These are phyloP conservation scores for Penicillium sp. DNA, from an alignment of 2,329 filamentous ascomycete species.

Conservation along the genomic window DNA sequence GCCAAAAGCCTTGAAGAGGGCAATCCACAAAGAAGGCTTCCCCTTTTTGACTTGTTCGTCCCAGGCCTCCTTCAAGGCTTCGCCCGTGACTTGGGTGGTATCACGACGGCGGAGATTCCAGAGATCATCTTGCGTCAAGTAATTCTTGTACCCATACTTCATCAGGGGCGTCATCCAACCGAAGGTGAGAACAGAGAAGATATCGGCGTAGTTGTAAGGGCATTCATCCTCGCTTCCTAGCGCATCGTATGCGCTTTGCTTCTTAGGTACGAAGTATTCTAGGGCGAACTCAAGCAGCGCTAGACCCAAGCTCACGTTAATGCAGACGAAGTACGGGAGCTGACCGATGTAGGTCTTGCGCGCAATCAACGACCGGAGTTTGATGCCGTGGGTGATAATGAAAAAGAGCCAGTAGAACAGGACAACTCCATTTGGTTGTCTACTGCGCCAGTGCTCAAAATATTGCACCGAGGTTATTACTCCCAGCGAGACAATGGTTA, in stretches of 20 bases:
- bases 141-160: conserved; percentile 88
- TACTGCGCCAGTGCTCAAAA: conserved; percentile 75
- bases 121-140: conserved; percentile 87
- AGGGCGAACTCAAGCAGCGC: conserved; percentile 67
- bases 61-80: conserved; percentile 72
- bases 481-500: conserved; percentile 67
- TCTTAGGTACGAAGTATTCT: conserved; percentile 85
- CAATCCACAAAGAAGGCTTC: conserved; percentile 81
- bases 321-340: conserved; percentile 72
- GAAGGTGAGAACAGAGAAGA: conserved; percentile 92
- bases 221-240: conserved; percentile 65
- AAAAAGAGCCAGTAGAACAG: conserved; percentile 91
- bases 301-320: conserved; percentile 67
- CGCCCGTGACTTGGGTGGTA: conserved; percentile 69
- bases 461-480: conserved; percentile 80
- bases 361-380: conserved; percentile 78
- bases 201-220: conserved; percentile 79
- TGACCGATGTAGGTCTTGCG: conserved; percentile 66
- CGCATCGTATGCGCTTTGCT: conserved; percentile 64
- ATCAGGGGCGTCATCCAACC: conserved; percentile 99
- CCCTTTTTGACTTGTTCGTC: conserved; percentile 66
- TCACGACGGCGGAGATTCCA: conserved; percentile 85
- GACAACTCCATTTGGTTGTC: conserved; percentile 81
- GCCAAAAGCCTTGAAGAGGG: conserved; percentile 78
- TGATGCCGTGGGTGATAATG: conserved; percentile 71